phyloP scores from a whole-genome alignment of 192 early-diverging fungal species.

The Coemansia sp. region DNA sequence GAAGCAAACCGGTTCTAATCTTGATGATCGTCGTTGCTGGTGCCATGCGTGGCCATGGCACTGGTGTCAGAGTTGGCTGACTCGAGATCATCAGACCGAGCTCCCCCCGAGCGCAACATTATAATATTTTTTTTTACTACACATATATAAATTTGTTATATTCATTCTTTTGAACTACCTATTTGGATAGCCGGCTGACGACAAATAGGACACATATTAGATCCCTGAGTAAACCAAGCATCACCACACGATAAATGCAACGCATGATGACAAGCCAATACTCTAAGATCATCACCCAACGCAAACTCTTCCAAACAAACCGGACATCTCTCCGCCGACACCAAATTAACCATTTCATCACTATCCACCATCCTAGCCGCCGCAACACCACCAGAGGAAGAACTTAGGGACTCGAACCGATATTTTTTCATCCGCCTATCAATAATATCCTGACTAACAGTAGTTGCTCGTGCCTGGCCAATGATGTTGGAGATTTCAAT shows the following conservation, averaged over 20 bases:
- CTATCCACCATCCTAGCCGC: neutral
- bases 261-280: conserved; percentile 41
- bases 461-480: conserved; percentile 29
- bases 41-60: too few species aligned
- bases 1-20: too few species aligned
- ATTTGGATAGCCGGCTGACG: conserved; percentile 32
- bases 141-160: neutral
- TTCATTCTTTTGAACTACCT: neutral
- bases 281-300: conserved; percentile 31
- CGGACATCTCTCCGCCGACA: conserved; percentile 47
- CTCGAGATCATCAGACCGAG: too few species aligned
- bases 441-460: conserved; percentile 41
- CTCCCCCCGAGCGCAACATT: too few species aligned
- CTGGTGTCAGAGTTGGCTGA: too few species aligned
- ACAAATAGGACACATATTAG: conserved; percentile 52
- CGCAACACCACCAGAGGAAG: neutral
- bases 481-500: conserved; percentile 48
- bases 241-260: conserved; percentile 48
- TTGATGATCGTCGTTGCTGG: too few species aligned
- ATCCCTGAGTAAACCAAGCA: conserved; percentile 50
- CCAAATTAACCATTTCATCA: conserved; percentile 14
- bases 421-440: conserved; percentile 38
- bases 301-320: conserved; percentile 49
- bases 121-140: conserved; percentile 2
- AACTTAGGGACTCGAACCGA: conserved; percentile 5